phyloP scores from a whole-genome alignment of 2,329 filamentous ascomycete species.

The Penicillium sumatraense region DNA sequence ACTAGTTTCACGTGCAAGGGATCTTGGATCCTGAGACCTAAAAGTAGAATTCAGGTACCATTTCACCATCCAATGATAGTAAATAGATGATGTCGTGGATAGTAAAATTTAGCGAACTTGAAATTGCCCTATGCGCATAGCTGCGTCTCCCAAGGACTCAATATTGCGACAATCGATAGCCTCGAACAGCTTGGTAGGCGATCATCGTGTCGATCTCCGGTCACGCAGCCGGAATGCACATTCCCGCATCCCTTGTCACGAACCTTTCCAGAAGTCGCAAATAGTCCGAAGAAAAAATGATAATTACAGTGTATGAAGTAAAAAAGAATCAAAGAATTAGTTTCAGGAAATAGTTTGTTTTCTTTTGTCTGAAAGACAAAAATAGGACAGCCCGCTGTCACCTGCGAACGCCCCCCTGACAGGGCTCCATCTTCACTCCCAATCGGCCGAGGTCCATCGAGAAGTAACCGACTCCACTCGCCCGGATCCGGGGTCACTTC shows the following conservation, averaged over 20 bases:
- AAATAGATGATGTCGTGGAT: neutral
- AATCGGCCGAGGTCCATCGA: slow-evolving; percentile 12
- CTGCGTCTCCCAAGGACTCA: neutral
- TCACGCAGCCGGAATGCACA: neutral
- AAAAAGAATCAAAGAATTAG: neutral
- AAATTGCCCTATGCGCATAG: neutral
- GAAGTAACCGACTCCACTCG: slow-evolving; percentile 9
- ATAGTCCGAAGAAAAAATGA: neutral
- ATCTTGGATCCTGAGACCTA: too few relatives aligned
- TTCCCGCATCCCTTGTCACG: neutral
- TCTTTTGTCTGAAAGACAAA: neutral
- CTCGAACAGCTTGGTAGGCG: neutral
- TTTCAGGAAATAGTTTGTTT: neutral
- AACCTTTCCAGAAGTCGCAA: neutral
- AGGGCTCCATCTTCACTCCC: neutral
- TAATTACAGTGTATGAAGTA: neutral
- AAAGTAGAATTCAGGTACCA: neutral
- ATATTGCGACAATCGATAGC: slow-evolving; percentile 2
- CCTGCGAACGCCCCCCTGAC: neutral
- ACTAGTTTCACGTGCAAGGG: neutral
- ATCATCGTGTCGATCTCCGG: neutral
- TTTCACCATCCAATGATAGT: neutral
- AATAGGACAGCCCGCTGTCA: neutral
- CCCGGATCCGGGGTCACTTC: slow-evolving; percentile 4
- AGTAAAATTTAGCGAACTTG: neutral